Conservation (phyloP, 1,139 yeast genomes). For the Geotrichum reessii region DNA sequence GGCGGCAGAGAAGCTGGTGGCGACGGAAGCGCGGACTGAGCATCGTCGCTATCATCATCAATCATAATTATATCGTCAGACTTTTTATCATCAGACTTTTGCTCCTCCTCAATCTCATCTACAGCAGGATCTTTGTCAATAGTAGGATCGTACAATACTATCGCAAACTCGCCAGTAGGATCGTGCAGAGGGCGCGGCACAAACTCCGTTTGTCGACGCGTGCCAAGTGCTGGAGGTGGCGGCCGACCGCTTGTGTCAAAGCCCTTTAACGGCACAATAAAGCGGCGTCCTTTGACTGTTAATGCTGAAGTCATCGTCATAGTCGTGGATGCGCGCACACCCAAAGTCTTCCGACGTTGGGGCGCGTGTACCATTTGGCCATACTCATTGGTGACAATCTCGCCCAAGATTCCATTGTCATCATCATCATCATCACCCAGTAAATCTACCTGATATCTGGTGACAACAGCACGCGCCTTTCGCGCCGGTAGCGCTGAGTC, state of each 20-base stretch:
- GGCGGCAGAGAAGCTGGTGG: slow-evolving; percentile 17
- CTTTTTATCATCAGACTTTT: slow-evolving; percentile 7
- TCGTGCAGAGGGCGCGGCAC: slow-evolving; percentile 91
- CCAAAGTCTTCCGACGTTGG: background rate
- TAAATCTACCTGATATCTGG: background rate
- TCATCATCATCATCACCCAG: background rate
- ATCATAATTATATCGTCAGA: slow-evolving; percentile 18
- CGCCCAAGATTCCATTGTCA: background rate
- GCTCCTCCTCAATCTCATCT: slow-evolving; percentile 21
- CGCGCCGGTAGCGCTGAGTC: background rate
- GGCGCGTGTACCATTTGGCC: background rate
- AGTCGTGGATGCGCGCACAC: background rate
- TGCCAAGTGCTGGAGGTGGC: slow-evolving; percentile 75
- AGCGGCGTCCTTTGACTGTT: slow-evolving; percentile 19
- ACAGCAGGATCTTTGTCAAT: slow-evolving; percentile 47
- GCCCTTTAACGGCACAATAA: slow-evolving; percentile 38
- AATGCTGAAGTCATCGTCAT: background rate
- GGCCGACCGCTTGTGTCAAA: slow-evolving; percentile 37
- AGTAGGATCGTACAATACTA: slow-evolving; percentile 92
- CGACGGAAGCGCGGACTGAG: slow-evolving; percentile 7
- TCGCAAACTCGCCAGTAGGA: slow-evolving; percentile 89
- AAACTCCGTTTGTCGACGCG: slow-evolving; percentile 57
- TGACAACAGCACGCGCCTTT: background rate
- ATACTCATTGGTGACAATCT: background rate
- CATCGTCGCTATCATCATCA: slow-evolving; percentile 20